These are phyloP conservation scores for Torulaspora globosa DNA, from an alignment of 1,139 yeast genomes.

Conservation along the genomic window DNA sequence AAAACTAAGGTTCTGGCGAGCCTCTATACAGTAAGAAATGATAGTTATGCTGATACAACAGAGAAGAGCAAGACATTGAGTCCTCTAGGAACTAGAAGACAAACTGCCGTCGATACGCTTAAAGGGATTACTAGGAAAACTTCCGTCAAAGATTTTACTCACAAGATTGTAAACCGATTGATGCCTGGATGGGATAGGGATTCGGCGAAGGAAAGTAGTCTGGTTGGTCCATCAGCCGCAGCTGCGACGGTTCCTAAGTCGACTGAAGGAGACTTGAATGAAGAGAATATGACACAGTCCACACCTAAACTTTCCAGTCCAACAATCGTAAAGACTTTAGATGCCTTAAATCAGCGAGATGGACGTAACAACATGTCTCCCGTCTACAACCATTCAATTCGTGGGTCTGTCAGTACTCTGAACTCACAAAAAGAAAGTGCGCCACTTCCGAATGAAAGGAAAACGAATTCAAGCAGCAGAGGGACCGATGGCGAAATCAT, in stretches of 20 bases:
- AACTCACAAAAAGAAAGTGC: constrained; percentile 9
- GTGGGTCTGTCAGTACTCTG: constrained; percentile 9
- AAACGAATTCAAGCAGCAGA: constrained; percentile 1
- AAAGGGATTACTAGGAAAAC: constrained; percentile 27
- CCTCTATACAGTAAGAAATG: constrained; percentile 11
- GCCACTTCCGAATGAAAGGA: constrained; percentile 12
- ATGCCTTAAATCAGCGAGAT: constrained; percentile 7
- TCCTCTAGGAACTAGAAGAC: constrained; percentile 3
- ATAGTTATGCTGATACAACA: constrained; percentile 3
- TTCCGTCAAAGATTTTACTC: constrained; percentile 26
- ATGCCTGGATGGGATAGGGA: constrained; percentile 19
- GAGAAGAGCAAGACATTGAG: constrained; percentile 1
- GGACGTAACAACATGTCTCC: background rate
- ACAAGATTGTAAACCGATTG: constrained; percentile 24
- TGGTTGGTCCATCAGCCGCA: background rate
- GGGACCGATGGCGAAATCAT: constrained; percentile 2
- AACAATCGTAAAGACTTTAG: constrained; percentile 16
- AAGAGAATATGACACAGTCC: no score
- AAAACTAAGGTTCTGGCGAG: constrained; percentile 24
- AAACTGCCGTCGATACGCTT: constrained; percentile 29
- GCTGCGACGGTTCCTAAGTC: background rate
- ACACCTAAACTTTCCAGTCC: constrained; percentile 7
- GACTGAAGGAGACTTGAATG: background rate
- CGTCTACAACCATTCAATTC: constrained; percentile 7
- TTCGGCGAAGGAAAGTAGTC: background rate